Conservation (phyloP, 2,329 filamentous ascomycete species). For the Curvularia eragrostidis region DNA sequence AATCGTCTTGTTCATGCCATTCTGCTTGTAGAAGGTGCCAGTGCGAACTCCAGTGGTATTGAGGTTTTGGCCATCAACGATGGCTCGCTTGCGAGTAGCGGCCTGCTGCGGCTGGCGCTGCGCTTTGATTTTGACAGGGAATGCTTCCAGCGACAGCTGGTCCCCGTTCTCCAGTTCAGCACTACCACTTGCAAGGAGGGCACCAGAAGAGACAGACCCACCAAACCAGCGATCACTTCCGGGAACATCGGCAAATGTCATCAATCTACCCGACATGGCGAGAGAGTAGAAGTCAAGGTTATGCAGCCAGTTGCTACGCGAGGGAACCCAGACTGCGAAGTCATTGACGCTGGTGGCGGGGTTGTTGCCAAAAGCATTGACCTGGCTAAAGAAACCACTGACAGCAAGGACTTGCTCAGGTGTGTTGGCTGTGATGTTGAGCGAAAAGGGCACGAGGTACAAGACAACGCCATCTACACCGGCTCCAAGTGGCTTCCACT, state of each 20-base stretch:
- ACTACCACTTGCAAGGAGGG: slow-evolving; percentile 74
- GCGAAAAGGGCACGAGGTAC: slow-evolving; percentile 74
- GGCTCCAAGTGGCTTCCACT: slow-evolving; percentile 81
- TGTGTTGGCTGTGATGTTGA: slow-evolving; percentile 75
- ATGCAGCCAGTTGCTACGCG: slow-evolving; percentile 83
- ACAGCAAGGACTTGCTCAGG: slow-evolving; percentile 79
- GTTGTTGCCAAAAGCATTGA: slow-evolving; percentile 72
- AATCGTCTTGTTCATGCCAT: slow-evolving; percentile 79
- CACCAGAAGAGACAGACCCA: slow-evolving; percentile 80
- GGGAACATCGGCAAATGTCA: slow-evolving; percentile 71
- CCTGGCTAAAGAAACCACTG: slow-evolving; percentile 77
- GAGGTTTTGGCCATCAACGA: slow-evolving; percentile 52
- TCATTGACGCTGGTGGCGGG: slow-evolving; percentile 69
- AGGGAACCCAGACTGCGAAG: slow-evolving; percentile 92
- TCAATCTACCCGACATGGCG: slow-evolving; percentile 74
- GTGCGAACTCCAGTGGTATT: slow-evolving; percentile 73
- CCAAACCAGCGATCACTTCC: slow-evolving; percentile 72
- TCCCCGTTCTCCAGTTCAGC: slow-evolving; percentile 63
- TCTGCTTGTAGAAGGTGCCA: slow-evolving; percentile 76
- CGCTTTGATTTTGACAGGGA: slow-evolving; percentile 48
- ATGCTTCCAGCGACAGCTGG: slow-evolving; percentile 51
- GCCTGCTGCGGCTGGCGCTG: slow-evolving; percentile 35
- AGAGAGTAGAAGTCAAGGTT: slow-evolving; percentile 71
- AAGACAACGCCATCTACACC: slow-evolving; percentile 83
- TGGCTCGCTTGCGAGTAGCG: slow-evolving; percentile 51